Base-by-base conservation (phyloP, 441 rosid genomes). In the Geranium incanum region DNA sequence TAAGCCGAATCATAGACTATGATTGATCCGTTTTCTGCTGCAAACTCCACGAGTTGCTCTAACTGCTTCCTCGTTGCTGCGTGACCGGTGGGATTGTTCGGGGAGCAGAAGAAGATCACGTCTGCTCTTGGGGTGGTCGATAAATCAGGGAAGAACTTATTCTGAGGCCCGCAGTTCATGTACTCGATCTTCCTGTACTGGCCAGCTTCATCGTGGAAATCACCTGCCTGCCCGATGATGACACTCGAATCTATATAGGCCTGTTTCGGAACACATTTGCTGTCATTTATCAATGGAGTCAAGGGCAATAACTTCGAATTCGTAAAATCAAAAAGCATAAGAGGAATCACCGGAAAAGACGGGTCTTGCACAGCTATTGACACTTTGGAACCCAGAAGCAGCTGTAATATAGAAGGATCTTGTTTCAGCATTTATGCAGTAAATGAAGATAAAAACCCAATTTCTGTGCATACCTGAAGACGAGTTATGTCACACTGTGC, bases 311-410 rank as follows among this genome's bases (percentile, higher is more conserved):
- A 5, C 9, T 57, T 48, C n/a, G 55, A 48, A 48, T 11, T 48
- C 15, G 55, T 12, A 9, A 48, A 15, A 12, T 9, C n/a, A 1
- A 48, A n/a, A 28, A 28, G 33, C 33, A 48, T 48, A 11, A 48
- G 55, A 48, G 15, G 11, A 45, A 76, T 75, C 85, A 92, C 98
- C 92, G 99, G 99, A 79, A 92, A 92, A 74, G 99, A 95, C 70
- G 98, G 99, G 77, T 95, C 99, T 85, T 95, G 98, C 71, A 95
- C 97, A 8, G 97, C 97, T 82, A 92, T 78, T n/a, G 98, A 85
- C 65, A 88, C 89, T 19, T 87, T 70, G 71, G 97, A 87, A 57
- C 68, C 99, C 99, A 83, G 92, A 92, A 82, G 89, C 82, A 76
- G 88, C 76, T 97, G 89, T 85, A 57, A 81, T 23, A 77, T 69